These are phyloP conservation scores for Canariomyces notabilis DNA, from an alignment of 2,329 filamentous ascomycete genomes.

Conservation along the genomic window DNA sequence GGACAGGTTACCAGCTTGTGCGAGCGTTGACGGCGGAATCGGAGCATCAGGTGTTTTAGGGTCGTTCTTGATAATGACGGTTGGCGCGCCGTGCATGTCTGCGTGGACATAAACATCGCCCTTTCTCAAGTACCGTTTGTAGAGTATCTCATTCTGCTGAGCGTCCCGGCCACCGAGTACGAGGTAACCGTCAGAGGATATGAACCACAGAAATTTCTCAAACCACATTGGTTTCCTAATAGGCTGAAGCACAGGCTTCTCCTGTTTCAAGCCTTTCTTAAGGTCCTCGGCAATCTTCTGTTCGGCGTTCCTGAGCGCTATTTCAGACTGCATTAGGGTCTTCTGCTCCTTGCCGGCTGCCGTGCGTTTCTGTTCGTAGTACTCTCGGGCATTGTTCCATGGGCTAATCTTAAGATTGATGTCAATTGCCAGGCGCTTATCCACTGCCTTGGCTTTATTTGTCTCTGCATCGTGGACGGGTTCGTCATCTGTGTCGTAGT, in stretches of 20 bases:
- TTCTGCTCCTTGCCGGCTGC: conserved; percentile 85
- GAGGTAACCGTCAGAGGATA: conserved; percentile 91
- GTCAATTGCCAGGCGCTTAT: conserved; percentile 66
- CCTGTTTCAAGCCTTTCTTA: conserved; percentile 83
- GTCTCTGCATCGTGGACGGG: conserved; percentile 33
- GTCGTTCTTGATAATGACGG: conserved; percentile 88
- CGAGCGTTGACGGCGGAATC: conserved; percentile 84
- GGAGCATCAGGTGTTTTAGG: conserved; percentile 71
- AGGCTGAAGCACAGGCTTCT: conserved; percentile 80
- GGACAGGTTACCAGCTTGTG: conserved; percentile 80
- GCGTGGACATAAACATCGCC: conserved; percentile 92
- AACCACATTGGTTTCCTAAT: conserved; percentile 89
- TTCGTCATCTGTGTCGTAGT: conserved; percentile 61
- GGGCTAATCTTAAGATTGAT: conserved; percentile 77
- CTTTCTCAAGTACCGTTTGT: conserved; percentile 76
- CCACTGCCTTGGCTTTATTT: conserved; percentile 38
- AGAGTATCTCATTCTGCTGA: conserved; percentile 88
- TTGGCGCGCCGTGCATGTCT: conserved; percentile 76
- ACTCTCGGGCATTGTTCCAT: conserved; percentile 85
- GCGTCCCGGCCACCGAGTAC: conserved; percentile 84
- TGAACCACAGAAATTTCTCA: conserved; percentile 93
- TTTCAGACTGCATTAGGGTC: conserved; percentile 73
- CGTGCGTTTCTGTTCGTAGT: conserved; percentile 82
- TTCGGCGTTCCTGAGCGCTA: conserved; percentile 83
- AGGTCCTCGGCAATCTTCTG: conserved; percentile 82